Evolutionary conservation across 176 grass and related monocot genomes (phyloP).

Genomic region (Carex cristatella): DNA sequence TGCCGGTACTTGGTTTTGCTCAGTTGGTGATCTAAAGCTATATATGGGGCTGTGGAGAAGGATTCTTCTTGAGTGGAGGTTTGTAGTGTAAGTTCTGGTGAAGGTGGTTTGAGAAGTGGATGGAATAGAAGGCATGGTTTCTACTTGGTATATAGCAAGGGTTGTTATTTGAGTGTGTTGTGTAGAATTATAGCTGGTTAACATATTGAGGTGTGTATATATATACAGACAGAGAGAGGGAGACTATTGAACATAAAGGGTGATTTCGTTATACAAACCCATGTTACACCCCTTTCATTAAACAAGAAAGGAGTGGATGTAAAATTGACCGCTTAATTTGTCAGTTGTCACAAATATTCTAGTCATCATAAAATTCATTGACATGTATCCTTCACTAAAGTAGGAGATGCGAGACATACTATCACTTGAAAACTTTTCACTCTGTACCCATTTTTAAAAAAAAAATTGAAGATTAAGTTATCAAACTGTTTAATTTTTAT

Average conservation of each 20-base stretch:
- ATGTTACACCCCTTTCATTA: background rate
- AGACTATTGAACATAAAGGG: background rate
- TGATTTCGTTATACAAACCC: background rate
- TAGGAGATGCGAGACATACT: background rate
- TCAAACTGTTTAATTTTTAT: too few species aligned
- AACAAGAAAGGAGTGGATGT: background rate
- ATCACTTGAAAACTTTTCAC: background rate
- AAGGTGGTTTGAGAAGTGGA: slow-evolving; percentile 13
- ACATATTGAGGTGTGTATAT: slow-evolving; percentile 1
- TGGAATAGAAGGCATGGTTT: slow-evolving; percentile 33
- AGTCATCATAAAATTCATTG: too few species aligned
- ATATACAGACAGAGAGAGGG: background rate
- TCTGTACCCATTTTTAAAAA: background rate
- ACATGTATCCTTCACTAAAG: background rate
- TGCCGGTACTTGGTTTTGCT: slow-evolving; percentile 27
- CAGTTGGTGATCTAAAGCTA: slow-evolving; percentile 37
- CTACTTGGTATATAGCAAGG: background rate
- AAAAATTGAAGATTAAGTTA: too few species aligned
- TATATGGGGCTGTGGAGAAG: slow-evolving; percentile 54
- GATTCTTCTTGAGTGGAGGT: slow-evolving; percentile 51
- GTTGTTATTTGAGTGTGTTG: background rate
- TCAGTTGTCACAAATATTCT: background rate
- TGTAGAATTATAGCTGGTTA: background rate
- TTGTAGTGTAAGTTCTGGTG: background rate
- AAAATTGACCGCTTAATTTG: background rate